These are phyloP conservation scores for Termitomyces sp. DNA, from an alignment of 768 basidiomycete genomes.

Conservation along the genomic window DNA sequence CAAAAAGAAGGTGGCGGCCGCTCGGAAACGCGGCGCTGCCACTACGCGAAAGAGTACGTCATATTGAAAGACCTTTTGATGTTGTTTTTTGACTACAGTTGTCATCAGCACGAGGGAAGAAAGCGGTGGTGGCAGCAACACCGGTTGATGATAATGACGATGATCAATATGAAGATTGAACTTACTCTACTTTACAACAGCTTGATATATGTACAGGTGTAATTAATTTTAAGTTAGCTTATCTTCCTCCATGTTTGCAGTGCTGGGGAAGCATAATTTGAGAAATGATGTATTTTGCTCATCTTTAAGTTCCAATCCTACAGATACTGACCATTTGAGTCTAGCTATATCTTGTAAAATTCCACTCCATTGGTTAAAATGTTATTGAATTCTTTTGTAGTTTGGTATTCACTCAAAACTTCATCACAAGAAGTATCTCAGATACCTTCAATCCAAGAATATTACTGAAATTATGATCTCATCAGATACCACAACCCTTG, in stretches of 20 bases:
- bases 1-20: slow-evolving; percentile 74
- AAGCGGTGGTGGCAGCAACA: neutral
- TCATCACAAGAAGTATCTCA: no score
- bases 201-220: neutral
- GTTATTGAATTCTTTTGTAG: neutral
- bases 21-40: slow-evolving; percentile 48
- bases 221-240: neutral
- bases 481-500: no score
- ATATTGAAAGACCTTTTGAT: neutral
- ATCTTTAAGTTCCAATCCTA: neutral
- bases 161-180: slow-evolving; percentile 11
- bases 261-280: neutral
- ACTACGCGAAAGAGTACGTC: slow-evolving; percentile 39
- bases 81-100: neutral
- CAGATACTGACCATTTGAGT: neutral
- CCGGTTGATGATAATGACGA: slow-evolving; percentile 12
- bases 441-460: no score
- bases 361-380: neutral
- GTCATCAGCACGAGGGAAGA: slow-evolving; percentile 12
- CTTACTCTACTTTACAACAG: neutral
- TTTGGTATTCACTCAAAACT: neutral
- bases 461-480: no score
- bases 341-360: neutral
- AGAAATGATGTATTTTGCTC: neutral
- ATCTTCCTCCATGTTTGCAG: neutral